Conservation (phyloP, 352 stramenopile species). For the Phytopythium montanum region DNA sequence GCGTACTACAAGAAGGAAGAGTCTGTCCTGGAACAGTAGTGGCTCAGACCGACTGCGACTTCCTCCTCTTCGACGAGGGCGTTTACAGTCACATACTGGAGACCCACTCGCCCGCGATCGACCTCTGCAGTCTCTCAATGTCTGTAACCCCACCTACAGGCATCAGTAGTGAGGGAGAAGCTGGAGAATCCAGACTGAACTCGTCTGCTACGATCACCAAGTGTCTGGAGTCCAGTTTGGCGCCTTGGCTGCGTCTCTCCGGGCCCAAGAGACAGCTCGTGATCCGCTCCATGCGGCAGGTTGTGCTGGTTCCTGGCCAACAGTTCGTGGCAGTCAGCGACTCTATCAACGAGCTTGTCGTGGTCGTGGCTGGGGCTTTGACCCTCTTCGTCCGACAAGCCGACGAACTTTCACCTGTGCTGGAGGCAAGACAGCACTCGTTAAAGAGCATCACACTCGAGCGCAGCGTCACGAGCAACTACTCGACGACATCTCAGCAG, state of each 20-base stretch:
- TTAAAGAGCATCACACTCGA: slow-evolving; percentile 55
- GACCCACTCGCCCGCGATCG: slow-evolving; percentile 27
- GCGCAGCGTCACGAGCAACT: slow-evolving; percentile 58
- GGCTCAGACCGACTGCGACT: slow-evolving; percentile 51
- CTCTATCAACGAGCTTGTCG: slow-evolving; percentile 33
- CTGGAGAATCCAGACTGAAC: neutral
- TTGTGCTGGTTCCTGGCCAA: slow-evolving; percentile 31
- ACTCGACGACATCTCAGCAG: slow-evolving; percentile 63
- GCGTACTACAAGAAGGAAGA: slow-evolving; percentile 34
- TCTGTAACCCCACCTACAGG: neutral
- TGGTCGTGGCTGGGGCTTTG: slow-evolving; percentile 44
- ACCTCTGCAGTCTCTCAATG: slow-evolving; percentile 13
- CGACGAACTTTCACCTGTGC: slow-evolving; percentile 30
- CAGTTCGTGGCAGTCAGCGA: slow-evolving; percentile 38
- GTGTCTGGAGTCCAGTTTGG: neutral
- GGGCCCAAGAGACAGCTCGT: slow-evolving; percentile 33
- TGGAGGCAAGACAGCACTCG: slow-evolving; percentile 52
- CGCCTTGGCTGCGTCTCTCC: slow-evolving; percentile 29
- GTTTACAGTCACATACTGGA: slow-evolving; percentile 34
- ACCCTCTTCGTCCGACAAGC: slow-evolving; percentile 35
- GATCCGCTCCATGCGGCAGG: slow-evolving; percentile 26
- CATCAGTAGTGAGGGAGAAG: neutral
- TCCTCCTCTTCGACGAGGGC: slow-evolving; percentile 44
- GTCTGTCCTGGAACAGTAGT: slow-evolving; percentile 47
- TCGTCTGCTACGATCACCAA: neutral